Evolutionary conservation across 108 stramenopile species (phyloP), one percentile per base, ranked within the genome.

Genomic region (Hondaea fermentalgiana): DNA sequence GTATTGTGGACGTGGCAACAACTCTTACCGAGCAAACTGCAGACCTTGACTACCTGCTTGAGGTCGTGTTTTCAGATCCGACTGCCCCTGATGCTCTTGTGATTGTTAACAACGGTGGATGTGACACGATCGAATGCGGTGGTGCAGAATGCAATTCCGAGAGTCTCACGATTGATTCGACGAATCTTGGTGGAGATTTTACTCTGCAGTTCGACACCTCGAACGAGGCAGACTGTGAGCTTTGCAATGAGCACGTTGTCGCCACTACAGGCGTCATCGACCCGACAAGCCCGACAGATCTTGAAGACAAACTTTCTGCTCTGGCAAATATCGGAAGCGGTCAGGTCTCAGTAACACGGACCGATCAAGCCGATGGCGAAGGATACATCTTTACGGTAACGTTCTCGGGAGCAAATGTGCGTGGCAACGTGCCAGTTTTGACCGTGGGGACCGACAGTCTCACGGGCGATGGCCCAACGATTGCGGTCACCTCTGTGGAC

Each of bases 401-500:
- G 23, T 96, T 96, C 76, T 92, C 93, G 58, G 95, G 95, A 6
- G 42, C 90, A 60, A 93, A 91, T 60, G 87, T 90, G 57, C 90
- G 95, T 49, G 96, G 95, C 12, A 94, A 96, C 89, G 93, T 96
- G 16, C 96, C 96, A 12, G 23, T 12, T 1, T 45, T 83, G 28
- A 23, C 25, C 8, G 4, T 23, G 51, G 45, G 17, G 14, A 35
- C 17, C 49, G 3, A 12, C 12, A 6, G 6, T 16, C 51, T 83
- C 1, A 83, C 76, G 6, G 76, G 76, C 45, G 76, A 83, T 53
- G 3, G 23, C 51, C 76, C 76, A 6, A 5, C 76, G n/a, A 35
- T 83, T 0, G 2, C 45, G 51, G 3, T 83, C 10, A 25, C 0
- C n/a, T 6, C 45, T 3, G 49, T 45, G 19, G 12, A 47, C 4